Conservation (phyloP, 2,329 filamentous ascomycete species). For the Monosporascus sp. region DNA sequence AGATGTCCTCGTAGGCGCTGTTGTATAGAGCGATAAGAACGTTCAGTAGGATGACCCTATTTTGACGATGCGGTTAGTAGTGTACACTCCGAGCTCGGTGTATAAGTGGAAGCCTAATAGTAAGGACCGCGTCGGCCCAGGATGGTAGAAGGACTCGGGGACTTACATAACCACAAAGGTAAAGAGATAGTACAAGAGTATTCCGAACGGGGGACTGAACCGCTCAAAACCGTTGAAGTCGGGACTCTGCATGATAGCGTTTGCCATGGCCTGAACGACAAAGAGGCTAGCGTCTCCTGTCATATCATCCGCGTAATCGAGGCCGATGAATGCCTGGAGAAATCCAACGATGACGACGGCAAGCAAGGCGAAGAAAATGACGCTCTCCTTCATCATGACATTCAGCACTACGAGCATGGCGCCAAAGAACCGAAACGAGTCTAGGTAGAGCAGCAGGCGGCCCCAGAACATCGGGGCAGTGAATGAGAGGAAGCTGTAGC, state of each 20-base stretch:
- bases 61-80: background rate
- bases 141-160: background rate
- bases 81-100: background rate
- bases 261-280: slow-evolving; percentile 77
- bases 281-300: slow-evolving; percentile 63
- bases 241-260: slow-evolving; percentile 85
- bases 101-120: too few species aligned
- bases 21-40: slow-evolving; percentile 97
- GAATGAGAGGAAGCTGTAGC: slow-evolving; percentile 93
- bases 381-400: slow-evolving; percentile 87
- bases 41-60: slow-evolving; percentile 70
- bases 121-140: too few species aligned
- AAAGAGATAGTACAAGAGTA: slow-evolving; percentile 95
- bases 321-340: slow-evolving; percentile 87
- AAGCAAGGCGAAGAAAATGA: slow-evolving; percentile 94
- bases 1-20: slow-evolving; percentile 91
- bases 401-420: slow-evolving; percentile 97
- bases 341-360: slow-evolving; percentile 81
- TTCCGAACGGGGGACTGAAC: slow-evolving; percentile 87
- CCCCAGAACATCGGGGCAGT: slow-evolving; percentile 96
- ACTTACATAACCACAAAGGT: slow-evolving; percentile 90
- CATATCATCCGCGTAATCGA: slow-evolving; percentile 77
- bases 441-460: slow-evolving; percentile 84
- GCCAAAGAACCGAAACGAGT: slow-evolving; percentile 92
- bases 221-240: slow-evolving; percentile 85